Percentiles rank a stretch among this genome's conserved stretches.
Conservation (phyloP, 345 rosid genomes). For the Eucalyptus cloeziana region DNA sequence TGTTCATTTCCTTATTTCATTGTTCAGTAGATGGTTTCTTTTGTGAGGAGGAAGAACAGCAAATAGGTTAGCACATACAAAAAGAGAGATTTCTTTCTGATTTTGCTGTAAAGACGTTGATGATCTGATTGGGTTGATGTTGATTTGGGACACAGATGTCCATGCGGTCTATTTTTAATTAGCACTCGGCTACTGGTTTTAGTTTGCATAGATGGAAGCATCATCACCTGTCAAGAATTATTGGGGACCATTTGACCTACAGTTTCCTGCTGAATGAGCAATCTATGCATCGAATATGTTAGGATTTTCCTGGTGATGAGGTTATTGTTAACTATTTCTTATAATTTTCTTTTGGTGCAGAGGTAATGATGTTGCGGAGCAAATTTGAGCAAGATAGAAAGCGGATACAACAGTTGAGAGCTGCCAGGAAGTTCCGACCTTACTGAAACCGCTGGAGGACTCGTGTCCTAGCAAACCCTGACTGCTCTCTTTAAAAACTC, state of each 20-base stretch:
- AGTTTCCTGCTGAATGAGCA: background rate
- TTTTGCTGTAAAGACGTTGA: background rate
- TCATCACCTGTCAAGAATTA: background rate
- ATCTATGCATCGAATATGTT: background rate
- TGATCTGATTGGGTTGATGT: background rate
- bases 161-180: background rate
- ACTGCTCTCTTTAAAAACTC: background rate
- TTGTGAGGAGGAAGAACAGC: background rate
- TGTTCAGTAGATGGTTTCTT: background rate
- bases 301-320: background rate
- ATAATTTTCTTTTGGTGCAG: slow-evolving; percentile 22
- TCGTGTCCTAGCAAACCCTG: background rate
- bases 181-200: background rate
- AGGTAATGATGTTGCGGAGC: slow-evolving; percentile 63
- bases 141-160: background rate
- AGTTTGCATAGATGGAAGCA: background rate
- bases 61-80: background rate
- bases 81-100: background rate
- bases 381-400: slow-evolving; percentile 90
- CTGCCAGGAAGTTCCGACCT: slow-evolving; percentile 87
- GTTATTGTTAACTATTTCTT: background rate
- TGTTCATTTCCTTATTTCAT: background rate
- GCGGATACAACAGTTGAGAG: slow-evolving; percentile 79
- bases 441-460: slow-evolving; percentile 16
- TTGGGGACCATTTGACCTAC: background rate